A percentile compares a stretch with the other conserved stretches of the same genome.
Evolutionary conservation across 768 basidiomycete genomes (phyloP).

Genomic region (Tubosaeta sp.): DNA sequence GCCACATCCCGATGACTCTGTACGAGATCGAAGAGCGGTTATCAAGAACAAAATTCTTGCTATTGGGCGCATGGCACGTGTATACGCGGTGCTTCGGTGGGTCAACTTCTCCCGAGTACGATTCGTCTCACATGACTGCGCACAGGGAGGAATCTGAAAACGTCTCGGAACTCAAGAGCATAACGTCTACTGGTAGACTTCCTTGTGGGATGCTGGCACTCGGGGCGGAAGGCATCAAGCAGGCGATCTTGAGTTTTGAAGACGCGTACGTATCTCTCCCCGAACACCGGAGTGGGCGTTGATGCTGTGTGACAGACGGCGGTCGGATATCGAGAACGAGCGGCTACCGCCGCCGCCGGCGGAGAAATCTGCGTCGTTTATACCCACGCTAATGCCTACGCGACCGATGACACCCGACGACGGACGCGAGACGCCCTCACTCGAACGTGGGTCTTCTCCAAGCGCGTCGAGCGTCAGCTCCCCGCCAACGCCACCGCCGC

Average conservation of each 20-base stretch:
- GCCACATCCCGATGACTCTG: slow-evolving; percentile 22
- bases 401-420: slow-evolving; percentile 34
- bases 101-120: slow-evolving; percentile 10
- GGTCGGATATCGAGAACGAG: slow-evolving; percentile 27
- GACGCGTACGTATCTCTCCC: slow-evolving; percentile 49
- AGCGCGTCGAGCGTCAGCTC: slow-evolving; percentile 23
- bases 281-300: neutral
- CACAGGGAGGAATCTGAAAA: slow-evolving; percentile 60
- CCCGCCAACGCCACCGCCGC: slow-evolving; percentile 21
- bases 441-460: slow-evolving; percentile 25
- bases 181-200: slow-evolving; percentile 45
- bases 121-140: neutral
- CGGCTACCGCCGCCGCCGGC: slow-evolving; percentile 27
- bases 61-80: slow-evolving; percentile 62
- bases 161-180: slow-evolving; percentile 67
- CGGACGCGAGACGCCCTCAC: slow-evolving; percentile 22
- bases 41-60: slow-evolving; percentile 75
- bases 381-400: neutral
- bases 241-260: slow-evolving; percentile 62
- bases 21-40: slow-evolving; percentile 42
- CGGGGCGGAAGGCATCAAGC: slow-evolving; percentile 69
- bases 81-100: slow-evolving; percentile 63
- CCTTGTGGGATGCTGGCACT: slow-evolving; percentile 54
- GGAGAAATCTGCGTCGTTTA: slow-evolving; percentile 3
- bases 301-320: slow-evolving; percentile 10